Conservation (phyloP, 805 yeast genomes). For the Hanseniaspora lachancei region DNA sequence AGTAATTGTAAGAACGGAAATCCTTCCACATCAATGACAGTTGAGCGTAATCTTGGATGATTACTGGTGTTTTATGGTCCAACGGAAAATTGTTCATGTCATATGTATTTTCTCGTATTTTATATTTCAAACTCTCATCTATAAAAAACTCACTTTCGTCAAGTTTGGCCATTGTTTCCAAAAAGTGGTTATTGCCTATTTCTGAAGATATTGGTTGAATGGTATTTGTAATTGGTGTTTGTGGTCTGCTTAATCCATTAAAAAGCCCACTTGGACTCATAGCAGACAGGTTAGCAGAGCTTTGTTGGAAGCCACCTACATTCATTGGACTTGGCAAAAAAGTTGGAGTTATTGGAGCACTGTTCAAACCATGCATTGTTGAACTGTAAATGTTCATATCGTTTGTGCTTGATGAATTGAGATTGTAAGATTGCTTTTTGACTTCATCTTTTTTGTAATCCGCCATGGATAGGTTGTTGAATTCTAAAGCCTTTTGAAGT, state of each 20-base stretch:
- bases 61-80: conserved; percentile 56
- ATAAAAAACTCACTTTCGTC: conserved; percentile 47
- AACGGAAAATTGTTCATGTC: conserved; percentile 39
- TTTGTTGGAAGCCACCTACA: background rate
- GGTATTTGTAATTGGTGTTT: background rate
- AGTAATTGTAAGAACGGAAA: conserved; percentile 46
- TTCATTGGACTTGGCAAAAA: background rate
- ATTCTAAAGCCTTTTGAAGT: conserved; percentile 9
- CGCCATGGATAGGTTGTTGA: background rate
- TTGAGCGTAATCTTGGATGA: conserved; percentile 72
- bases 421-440: background rate
- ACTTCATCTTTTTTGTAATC: conserved; percentile 4
- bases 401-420: background rate
- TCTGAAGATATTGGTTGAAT: background rate
- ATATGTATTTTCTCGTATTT: conserved; percentile 59
- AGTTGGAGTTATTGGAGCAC: background rate
- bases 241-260: background rate
- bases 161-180: background rate
- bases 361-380: background rate
- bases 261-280: background rate
- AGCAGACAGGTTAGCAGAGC: background rate
- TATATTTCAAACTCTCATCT: conserved; percentile 57
- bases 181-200: background rate
- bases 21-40: conserved; percentile 30
- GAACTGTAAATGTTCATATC: background rate